Evolutionary conservation across 495 filamentous ascomycete species (phyloP).

Genomic region (Penicillium tannophilum): DNA sequence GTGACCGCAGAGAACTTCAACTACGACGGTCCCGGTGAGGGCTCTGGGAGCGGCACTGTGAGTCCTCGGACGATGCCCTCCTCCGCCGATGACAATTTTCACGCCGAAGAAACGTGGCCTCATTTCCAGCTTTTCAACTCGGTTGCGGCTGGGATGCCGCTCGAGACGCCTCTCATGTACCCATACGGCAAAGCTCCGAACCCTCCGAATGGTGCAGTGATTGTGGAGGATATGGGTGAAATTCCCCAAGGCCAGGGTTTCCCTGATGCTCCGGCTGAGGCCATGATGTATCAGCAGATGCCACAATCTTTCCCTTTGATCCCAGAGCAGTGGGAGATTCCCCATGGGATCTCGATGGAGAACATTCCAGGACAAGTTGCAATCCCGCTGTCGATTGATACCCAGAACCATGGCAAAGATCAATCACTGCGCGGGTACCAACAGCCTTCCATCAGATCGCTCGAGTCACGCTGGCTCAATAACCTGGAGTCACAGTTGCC

Average conservation of each 20-base stretch:
- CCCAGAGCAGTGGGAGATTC: slow-evolving; percentile 36
- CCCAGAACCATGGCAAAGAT: slow-evolving; percentile 29
- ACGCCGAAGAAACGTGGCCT: slow-evolving; percentile 45
- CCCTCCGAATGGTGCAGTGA: slow-evolving; percentile 36
- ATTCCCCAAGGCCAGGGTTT: slow-evolving; percentile 38
- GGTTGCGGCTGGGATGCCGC: slow-evolving; percentile 36
- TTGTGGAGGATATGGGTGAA: slow-evolving; percentile 45
- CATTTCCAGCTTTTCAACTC: slow-evolving; percentile 45
- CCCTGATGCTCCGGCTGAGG: slow-evolving; percentile 35
- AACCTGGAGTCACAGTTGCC: slow-evolving; percentile 41
- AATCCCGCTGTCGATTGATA: slow-evolving; percentile 26
- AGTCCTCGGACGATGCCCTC: slow-evolving; percentile 47
- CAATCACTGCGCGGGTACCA: slow-evolving; percentile 29
- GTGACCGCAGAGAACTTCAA: slow-evolving; percentile 33
- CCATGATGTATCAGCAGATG: slow-evolving; percentile 41
- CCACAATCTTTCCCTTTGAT: slow-evolving; percentile 39
- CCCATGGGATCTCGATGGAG: slow-evolving; percentile 22
- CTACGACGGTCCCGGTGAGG: slow-evolving; percentile 37
- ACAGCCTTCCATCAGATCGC: slow-evolving; percentile 31
- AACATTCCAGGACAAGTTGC: slow-evolving; percentile 26
- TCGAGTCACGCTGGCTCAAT: slow-evolving; percentile 44
- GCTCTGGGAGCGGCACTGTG: slow-evolving; percentile 44
- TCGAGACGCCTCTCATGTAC: slow-evolving; percentile 42
- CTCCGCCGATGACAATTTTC: slow-evolving; percentile 49
- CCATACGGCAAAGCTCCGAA: slow-evolving; percentile 39